Percentiles rank a stretch among this genome's conserved stretches.
phyloP scores from a whole-genome alignment of 2,329 filamentous ascomycete species.

The Hymenoscyphus albidus region DNA sequence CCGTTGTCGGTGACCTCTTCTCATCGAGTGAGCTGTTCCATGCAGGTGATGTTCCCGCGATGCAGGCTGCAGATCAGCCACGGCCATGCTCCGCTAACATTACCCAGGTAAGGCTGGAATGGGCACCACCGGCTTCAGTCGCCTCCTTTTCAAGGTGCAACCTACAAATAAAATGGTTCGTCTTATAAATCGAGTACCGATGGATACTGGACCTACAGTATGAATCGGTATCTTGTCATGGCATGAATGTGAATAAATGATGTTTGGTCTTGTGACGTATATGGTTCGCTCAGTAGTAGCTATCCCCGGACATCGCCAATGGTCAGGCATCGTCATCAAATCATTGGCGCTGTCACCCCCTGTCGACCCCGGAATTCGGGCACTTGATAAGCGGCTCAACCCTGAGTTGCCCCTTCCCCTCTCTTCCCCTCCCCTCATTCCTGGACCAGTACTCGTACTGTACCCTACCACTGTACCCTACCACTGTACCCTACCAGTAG shows the following conservation, averaged over 20 bases:
- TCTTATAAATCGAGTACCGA: neutral
- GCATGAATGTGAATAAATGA: neutral
- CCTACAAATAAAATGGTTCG: neutral
- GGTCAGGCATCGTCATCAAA: neutral
- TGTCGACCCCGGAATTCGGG: conserved; percentile 2
- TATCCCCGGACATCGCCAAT: neutral
- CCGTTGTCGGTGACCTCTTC: conserved; percentile 5
- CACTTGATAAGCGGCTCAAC: neutral
- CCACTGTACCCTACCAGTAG: no score
- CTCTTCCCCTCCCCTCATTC: neutral
- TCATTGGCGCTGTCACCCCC: neutral
- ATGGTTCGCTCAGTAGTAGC: no score
- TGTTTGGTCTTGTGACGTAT: neutral
- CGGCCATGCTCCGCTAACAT: neutral
- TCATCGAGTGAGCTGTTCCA: neutral
- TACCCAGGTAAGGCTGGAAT: neutral
- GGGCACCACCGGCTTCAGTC: conserved; percentile 1
- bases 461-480: no score
- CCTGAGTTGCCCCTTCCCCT: neutral
- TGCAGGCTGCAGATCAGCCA: conserved; percentile 4
- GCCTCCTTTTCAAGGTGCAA: neutral
- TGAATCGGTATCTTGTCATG: neutral
- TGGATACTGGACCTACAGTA: no score
- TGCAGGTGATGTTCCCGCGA: conserved; percentile 1
- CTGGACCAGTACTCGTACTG: neutral